A percentile compares a stretch with the other conserved stretches of the same genome.
phyloP scores from a whole-genome alignment of 2,329 filamentous ascomycete species.

The Fusarium dlaminii region DNA sequence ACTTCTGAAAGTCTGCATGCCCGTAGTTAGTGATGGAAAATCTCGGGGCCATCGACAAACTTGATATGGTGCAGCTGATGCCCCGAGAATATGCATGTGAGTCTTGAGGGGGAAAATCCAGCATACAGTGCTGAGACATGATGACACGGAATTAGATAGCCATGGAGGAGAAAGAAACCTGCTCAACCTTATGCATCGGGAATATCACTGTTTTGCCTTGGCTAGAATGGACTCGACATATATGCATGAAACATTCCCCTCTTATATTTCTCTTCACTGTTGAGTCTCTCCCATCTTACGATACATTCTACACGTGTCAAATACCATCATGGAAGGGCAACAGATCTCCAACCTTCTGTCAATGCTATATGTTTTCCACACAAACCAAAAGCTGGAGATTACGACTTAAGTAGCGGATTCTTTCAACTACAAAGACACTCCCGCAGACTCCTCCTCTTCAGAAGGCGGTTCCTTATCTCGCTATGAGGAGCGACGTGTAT shows the following conservation, averaged over 20 bases:
- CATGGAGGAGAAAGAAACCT: fast-evolving
- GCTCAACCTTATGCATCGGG: fast-evolving
- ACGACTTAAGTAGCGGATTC: not conserved
- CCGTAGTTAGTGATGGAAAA: not conserved
- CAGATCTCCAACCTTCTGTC: not conserved
- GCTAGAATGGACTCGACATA: fast-evolving
- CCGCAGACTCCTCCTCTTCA: not conserved
- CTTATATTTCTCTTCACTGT: fast-evolving
- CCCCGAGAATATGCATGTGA: not conserved
- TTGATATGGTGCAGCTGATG: not conserved
- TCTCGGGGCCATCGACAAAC: fast-evolving
- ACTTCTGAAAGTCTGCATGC: fast-evolving
- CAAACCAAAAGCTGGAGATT: not conserved
- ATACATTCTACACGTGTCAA: fast-evolving
- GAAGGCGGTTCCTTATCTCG: not conserved
- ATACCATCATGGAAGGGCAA: not conserved
- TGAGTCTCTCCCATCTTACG: fast-evolving
- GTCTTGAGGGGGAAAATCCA: not conserved
- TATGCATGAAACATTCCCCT: fast-evolving
- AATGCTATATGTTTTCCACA: not conserved
- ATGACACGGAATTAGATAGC: fast-evolving
- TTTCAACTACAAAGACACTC: not conserved
- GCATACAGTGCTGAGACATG: too few species aligned
- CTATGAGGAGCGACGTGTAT: not conserved
- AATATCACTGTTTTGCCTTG: fast-evolving